These are phyloP conservation scores for Alternaria dauci DNA, from an alignment of 2,329 filamentous ascomycete genomes.

Conservation along the genomic window DNA sequence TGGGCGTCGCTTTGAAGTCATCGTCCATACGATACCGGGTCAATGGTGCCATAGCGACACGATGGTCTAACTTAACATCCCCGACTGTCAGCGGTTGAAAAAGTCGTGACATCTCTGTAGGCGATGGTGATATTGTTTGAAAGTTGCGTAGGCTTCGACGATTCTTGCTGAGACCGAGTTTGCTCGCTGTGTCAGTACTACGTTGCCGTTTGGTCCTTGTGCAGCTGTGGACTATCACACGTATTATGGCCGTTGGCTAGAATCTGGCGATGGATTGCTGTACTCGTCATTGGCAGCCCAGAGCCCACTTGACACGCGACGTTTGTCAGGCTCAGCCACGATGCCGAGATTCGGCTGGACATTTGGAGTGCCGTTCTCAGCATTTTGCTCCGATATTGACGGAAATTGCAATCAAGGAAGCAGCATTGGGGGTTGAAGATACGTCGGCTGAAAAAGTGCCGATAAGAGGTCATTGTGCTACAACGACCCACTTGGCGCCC, in stretches of 20 bases:
- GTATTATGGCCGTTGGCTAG: conserved; percentile 4
- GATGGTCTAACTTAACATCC: conserved; percentile 36
- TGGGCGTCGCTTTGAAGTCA: conserved; percentile 53
- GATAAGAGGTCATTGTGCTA: conserved; percentile 1
- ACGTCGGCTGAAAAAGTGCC: conserved; percentile 14
- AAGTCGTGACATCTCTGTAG: conserved; percentile 32
- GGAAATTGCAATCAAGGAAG: neutral
- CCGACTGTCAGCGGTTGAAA: conserved; percentile 48
- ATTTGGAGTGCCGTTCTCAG: neutral
- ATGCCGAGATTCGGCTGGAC: conserved; percentile 10
- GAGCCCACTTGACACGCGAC: conserved; percentile 2
- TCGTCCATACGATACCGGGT: conserved; percentile 53
- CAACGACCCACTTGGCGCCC: neutral
- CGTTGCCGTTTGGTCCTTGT: neutral
- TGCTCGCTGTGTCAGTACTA: neutral
- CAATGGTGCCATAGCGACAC: conserved; percentile 46
- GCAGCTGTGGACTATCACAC: neutral
- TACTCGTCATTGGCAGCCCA: conserved; percentile 7
- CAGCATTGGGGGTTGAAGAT: neutral
- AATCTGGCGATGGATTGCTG: neutral
- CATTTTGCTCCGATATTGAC: neutral
- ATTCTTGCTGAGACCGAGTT: neutral
- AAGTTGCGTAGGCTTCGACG: neutral
- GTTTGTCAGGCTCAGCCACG: neutral
- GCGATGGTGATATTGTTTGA: neutral